Conservation (phyloP, 148 eudicot genomes). For the Beta vulgaris region DNA sequence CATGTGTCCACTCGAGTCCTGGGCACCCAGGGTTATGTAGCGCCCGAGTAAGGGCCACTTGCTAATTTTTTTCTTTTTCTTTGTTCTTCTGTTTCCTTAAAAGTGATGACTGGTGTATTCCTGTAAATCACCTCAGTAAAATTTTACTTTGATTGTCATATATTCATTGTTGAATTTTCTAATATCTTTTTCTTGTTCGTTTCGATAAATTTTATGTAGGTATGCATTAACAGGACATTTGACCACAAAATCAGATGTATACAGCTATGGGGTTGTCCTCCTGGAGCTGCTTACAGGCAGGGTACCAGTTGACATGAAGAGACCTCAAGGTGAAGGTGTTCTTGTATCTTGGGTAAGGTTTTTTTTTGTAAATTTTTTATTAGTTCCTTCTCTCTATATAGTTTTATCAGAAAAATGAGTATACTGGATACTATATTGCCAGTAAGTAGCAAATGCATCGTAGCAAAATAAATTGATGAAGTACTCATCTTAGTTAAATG, state of each 20-base stretch:
- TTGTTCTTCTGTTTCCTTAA: background rate
- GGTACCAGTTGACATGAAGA: conserved; percentile 87
- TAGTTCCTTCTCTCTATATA: background rate
- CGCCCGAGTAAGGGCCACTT: conserved; percentile 72
- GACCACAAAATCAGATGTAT: conserved; percentile 93
- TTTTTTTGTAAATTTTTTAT: background rate
- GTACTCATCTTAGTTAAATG: background rate
- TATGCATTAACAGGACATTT: conserved; percentile 92
- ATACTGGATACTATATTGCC: background rate
- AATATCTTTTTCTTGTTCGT: background rate
- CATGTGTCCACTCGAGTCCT: conserved; percentile 93
- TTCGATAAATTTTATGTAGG: conserved; percentile 51
- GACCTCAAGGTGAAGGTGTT: conserved; percentile 82
- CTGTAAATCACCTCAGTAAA: background rate
- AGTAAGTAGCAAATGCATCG: background rate
- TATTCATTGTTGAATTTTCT: background rate
- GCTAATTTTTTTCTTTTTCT: background rate
- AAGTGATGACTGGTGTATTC: background rate
- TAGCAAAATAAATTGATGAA: no score
- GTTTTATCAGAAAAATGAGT: background rate
- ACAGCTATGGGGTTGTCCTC: conserved; percentile 94
- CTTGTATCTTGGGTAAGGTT: conserved; percentile 97
- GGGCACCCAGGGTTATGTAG: conserved; percentile 97
- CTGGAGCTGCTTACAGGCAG: conserved; percentile 90
- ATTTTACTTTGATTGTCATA: background rate